Base-by-base conservation (phyloP, 2,329 filamentous ascomycete species). In the Pyrenochaeta sp. region DNA sequence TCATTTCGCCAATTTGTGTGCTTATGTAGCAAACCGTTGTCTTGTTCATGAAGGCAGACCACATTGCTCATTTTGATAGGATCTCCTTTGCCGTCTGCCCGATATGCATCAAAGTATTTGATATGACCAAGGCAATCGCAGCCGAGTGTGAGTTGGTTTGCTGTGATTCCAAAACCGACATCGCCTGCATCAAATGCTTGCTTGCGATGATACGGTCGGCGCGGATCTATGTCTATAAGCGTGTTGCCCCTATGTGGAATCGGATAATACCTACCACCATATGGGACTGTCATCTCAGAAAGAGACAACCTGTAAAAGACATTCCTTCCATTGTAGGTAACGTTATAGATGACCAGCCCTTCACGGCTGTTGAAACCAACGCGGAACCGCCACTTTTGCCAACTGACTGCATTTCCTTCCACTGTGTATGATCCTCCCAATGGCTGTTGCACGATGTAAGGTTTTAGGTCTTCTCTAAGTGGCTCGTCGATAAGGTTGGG, bases 31-130 rank as follows among this genome's bases (percentile, higher is more conserved):
- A 90, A 88, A 4, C 88, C 88, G 47, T 85, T 83, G 61, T 90
- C 88, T 66, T 89, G 85, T 69, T 90, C 88, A 65, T 90, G 88
- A 3, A 90, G 75, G 64, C 88, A 90, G 49, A 90, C 78, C 5
- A 87, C 86, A 57, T 90, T 90, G 5, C 12, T 15, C n/a, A 12
- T 33, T 6, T 14, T 4, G 4, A 14, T 11, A 33, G 31, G 31
- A 15, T 15, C 4, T 4, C 31, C 31, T 12, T 33, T 12, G n/a
- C 5, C 11, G n/a, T 33, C 31, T 4, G 11, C 4, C 4, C 11
- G 11, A 12, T 15, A 33, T 14, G 11, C 11, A 11, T 12, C n/a
- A 11, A 33, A 33, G 11, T 33, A 33, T 14, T 15, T 12, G 31
- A 33, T 33, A 15, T 12, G 11, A 4, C 31, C 31, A 6, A 33